phyloP scores from a whole-genome alignment of 306 rosid genomes.

The barrel medic (Medicago truncatula) region DNA sequence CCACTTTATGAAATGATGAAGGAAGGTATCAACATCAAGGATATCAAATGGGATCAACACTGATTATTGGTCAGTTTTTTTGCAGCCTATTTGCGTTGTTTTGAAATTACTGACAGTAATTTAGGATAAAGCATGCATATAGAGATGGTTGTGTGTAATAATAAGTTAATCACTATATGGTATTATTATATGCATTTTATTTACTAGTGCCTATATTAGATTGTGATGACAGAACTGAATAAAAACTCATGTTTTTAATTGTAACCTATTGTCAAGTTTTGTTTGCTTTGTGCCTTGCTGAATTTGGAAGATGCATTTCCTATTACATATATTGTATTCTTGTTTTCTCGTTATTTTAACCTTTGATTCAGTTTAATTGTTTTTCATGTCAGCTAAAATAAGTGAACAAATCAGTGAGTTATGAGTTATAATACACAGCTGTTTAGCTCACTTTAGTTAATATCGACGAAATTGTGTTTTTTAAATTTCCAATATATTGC shows the following conservation, averaged over 20 bases:
- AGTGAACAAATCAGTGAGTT: neutral
- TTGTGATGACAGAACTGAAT: constrained; percentile 33
- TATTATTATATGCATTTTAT: constrained; percentile 20
- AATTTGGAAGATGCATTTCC: constrained; percentile 7
- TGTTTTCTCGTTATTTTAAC: neutral
- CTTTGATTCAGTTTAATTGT: constrained; percentile 3
- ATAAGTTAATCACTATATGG: constrained; percentile 28
- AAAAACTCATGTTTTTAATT: constrained; percentile 9
- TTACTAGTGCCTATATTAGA: neutral
- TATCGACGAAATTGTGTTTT: neutral
- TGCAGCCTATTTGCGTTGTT: constrained; percentile 14
- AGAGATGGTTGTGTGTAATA: constrained; percentile 33
- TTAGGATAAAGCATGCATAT: constrained; percentile 14
- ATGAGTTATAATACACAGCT: neutral
- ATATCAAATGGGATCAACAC: constrained; percentile 91
- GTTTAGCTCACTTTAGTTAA: neutral
- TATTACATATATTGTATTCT: constrained; percentile 17
- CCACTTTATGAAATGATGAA: constrained; percentile 97
- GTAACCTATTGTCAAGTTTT: constrained; percentile 14
- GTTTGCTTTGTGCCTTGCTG: neutral
- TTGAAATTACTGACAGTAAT: constrained; percentile 19
- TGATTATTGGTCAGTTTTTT: constrained; percentile 39
- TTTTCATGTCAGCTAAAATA: neutral
- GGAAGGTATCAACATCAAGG: constrained; percentile 86
- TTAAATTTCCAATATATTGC: neutral